Percentiles rank a stretch among this genome's conserved stretches.
phyloP scores from a whole-genome alignment of 441 rosid genomes.

The Capsella rubella region DNA sequence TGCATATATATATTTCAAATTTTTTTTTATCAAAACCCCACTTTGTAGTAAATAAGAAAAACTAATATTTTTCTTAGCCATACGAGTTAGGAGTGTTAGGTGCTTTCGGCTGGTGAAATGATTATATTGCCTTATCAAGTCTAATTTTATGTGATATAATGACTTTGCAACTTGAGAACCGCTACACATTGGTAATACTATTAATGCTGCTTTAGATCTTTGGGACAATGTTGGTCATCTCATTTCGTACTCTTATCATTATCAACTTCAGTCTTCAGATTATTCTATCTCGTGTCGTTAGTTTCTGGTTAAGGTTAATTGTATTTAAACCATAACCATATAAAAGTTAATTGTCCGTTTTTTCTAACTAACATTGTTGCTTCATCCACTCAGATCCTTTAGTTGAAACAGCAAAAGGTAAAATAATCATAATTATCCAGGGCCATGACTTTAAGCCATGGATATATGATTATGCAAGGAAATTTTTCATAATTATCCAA shows the following conservation, averaged over 20 bases:
- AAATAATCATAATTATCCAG: slow-evolving; percentile 27
- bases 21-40: background rate
- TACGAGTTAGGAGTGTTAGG: no score
- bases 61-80: no score
- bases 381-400: slow-evolving; percentile 37
- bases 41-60: background rate
- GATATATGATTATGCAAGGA: slow-evolving; percentile 35
- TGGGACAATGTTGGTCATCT: background rate
- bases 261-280: background rate
- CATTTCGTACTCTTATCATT: background rate
- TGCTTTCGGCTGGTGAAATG: no score
- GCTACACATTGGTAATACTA: no score
- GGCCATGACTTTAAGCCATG: slow-evolving; percentile 39
- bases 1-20: background rate
- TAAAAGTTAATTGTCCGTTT: background rate
- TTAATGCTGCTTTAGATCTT: background rate
- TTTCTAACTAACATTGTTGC: slow-evolving; percentile 21
- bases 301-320: background rate
- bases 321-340: background rate
- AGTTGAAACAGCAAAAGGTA: slow-evolving; percentile 37
- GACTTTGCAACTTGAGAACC: no score
- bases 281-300: background rate
- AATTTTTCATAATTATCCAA: slow-evolving; percentile 35
- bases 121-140: no score
- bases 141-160: no score